Evolutionary conservation across 495 filamentous ascomycete genomes (phyloP).

Genomic region (Aspergillus wentii): DNA sequence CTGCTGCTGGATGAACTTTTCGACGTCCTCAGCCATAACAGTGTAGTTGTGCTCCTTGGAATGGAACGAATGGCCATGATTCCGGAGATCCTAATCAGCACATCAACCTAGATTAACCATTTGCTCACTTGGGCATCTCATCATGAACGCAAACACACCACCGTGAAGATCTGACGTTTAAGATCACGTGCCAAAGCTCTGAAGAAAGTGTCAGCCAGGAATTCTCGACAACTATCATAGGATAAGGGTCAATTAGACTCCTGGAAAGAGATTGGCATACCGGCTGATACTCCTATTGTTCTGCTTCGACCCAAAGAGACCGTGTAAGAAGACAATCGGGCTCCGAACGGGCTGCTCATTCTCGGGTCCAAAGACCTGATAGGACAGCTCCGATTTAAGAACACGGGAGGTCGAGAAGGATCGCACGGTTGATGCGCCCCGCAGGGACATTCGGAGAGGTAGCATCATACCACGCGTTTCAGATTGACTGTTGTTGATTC

Average conservation of each 20-base stretch:
- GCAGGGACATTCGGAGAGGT: constrained; percentile 14
- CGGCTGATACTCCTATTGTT: constrained; percentile 96
- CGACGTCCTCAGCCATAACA: constrained; percentile 82
- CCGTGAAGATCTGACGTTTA: constrained; percentile 72
- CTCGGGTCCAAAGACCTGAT: constrained; percentile 39
- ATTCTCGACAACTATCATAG: too few species aligned
- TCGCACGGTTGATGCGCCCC: constrained; percentile 16
- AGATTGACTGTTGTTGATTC: too few species aligned
- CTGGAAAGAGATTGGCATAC: constrained; percentile 52
- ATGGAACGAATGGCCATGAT: constrained; percentile 90
- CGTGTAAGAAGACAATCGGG: constrained; percentile 88
- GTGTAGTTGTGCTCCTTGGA: constrained; percentile 71
- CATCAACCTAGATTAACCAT: not conserved
- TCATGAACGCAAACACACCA: constrained; percentile 50
- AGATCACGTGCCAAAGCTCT: constrained; percentile 81
- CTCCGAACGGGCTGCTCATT: constrained; percentile 31
- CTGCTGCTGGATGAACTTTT: constrained; percentile 73
- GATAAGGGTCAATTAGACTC: too few species aligned
- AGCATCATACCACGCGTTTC: too few species aligned
- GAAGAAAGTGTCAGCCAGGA: too few species aligned
- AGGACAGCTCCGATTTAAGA: constrained; percentile 29
- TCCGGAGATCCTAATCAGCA: constrained; percentile 71
- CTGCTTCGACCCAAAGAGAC: constrained; percentile 92
- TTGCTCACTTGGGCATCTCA: not conserved
- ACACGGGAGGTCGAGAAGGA: constrained; percentile 32